phyloP scores from a whole-genome alignment of 352 stramenopile species.

The Phytophthora aleatoria region DNA sequence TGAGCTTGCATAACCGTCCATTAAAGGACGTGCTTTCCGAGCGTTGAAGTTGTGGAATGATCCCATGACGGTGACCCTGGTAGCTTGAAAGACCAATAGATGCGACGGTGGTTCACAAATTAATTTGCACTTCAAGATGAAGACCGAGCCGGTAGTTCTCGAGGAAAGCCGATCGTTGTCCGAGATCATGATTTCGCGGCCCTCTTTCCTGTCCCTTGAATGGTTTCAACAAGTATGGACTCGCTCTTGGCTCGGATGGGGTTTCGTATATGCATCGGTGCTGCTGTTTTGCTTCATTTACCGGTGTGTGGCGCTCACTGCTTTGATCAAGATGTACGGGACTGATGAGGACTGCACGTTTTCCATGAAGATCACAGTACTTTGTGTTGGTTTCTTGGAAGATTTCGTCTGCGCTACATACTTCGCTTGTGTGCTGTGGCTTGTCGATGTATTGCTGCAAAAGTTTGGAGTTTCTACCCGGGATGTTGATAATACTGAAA shows the following conservation, averaged over 20 bases:
- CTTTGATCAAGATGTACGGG: neutral
- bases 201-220: neutral
- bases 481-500: neutral
- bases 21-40: neutral
- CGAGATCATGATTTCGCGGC: neutral
- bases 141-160: neutral
- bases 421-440: conserved; percentile 10
- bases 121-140: neutral
- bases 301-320: conserved; percentile 22
- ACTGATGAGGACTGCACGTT: conserved; percentile 21
- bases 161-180: neutral
- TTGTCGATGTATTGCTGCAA: conserved; percentile 12
- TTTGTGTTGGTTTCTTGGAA: conserved; percentile 40
- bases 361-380: neutral
- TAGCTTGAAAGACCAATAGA: neutral
- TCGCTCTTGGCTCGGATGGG: conserved; percentile 44
- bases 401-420: conserved; percentile 42
- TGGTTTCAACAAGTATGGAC: conserved; percentile 5
- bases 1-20: neutral
- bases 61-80: neutral
- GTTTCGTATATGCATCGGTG: conserved; percentile 31
- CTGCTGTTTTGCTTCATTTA: conserved; percentile 44
- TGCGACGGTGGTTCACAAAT: neutral
- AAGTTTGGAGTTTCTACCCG: neutral
- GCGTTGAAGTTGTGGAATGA: neutral